Percentiles rank a stretch among this genome's conserved stretches.
These are phyloP conservation scores for Macrolepiota fuliginosa DNA, from an alignment of 768 basidiomycete genomes.

Conservation along the genomic window DNA sequence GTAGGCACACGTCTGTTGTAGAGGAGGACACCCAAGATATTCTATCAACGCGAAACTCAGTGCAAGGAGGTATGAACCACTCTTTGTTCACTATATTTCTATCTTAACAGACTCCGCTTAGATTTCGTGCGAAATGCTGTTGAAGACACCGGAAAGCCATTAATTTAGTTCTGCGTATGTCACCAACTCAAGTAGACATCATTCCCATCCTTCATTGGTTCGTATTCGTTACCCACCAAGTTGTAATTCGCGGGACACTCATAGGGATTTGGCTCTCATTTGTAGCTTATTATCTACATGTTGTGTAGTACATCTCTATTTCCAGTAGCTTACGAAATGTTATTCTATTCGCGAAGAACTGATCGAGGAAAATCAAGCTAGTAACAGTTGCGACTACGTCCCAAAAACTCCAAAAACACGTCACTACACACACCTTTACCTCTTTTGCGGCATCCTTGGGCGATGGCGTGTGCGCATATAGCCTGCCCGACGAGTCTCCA, in stretches of 20 bases:
- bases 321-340: background rate
- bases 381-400: no score
- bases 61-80: slow-evolving; percentile 63
- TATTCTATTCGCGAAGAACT: no score
- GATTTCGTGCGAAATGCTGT: slow-evolving; percentile 8
- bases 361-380: no score
- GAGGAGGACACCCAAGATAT: slow-evolving; percentile 48
- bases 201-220: background rate
- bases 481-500: no score
- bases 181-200: background rate
- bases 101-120: background rate
- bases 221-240: background rate
- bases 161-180: background rate
- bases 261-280: background rate
- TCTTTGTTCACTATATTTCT: no score
- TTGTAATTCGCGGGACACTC: background rate
- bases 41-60: slow-evolving; percentile 59
- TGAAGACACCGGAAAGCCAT: background rate
- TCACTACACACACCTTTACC: no score
- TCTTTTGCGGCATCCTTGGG: no score
- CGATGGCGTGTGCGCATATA: no score
- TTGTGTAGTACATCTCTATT: background rate
- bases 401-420: no score
- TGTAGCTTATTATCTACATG: background rate
- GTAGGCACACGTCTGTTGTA: slow-evolving; percentile 37